Evolutionary conservation across 306 rosid genomes (phyloP).

Genomic region (Vigna reflexopilosa): DNA sequence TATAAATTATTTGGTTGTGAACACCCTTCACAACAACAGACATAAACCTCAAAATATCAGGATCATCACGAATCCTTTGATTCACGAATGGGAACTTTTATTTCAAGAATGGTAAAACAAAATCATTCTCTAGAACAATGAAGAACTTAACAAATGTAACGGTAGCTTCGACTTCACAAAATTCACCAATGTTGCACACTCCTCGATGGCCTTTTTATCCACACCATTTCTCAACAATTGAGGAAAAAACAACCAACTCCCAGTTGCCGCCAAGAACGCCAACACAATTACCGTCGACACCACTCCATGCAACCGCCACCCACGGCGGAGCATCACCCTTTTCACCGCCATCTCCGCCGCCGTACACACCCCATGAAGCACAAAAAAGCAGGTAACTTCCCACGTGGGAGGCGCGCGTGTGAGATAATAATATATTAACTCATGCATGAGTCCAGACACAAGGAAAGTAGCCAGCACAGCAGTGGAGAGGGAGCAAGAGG

Average conservation of each 20-base stretch:
- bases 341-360: constrained; percentile 64
- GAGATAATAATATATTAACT: constrained; percentile 62
- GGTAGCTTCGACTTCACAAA: constrained; percentile 35
- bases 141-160: no score
- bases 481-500: neutral
- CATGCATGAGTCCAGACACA: constrained; percentile 75
- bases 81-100: no score
- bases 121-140: no score
- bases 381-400: constrained; percentile 80
- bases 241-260: constrained; percentile 69
- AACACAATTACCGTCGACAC: constrained; percentile 52
- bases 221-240: constrained; percentile 66
- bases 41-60: no score
- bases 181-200: constrained; percentile 46
- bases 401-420: constrained; percentile 76
- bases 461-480: constrained; percentile 53
- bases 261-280: constrained; percentile 54
- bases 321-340: constrained; percentile 32
- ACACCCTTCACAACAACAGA: no score
- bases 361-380: constrained; percentile 61
- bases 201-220: constrained; percentile 43
- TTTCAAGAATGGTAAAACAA: no score
- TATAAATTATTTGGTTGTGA: no score
- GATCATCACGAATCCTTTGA: no score
- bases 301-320: constrained; percentile 51